These are phyloP conservation scores for Colletotrichum tamarilloi DNA, from an alignment of 2,329 filamentous ascomycete genomes.

Conservation along the genomic window DNA sequence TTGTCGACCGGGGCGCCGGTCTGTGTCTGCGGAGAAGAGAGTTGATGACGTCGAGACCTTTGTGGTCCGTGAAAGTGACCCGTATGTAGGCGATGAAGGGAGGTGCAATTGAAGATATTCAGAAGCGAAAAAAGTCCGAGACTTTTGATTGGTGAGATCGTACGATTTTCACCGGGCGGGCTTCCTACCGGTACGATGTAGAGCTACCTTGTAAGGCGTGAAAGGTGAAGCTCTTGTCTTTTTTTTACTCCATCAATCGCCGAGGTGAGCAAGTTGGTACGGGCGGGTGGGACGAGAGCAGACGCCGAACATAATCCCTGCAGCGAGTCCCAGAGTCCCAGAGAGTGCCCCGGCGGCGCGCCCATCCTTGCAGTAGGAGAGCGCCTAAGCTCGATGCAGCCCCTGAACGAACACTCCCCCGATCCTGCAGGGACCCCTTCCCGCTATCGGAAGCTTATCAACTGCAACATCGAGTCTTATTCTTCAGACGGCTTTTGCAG, in stretches of 20 bases:
- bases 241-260: constrained; percentile 26
- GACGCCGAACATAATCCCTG: constrained; percentile 29
- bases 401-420: constrained; percentile 16
- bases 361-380: neutral
- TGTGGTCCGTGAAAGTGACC: neutral
- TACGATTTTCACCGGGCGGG: constrained; percentile 16
- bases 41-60: constrained; percentile 25
- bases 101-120: neutral
- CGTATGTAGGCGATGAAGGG: neutral
- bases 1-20: constrained; percentile 2
- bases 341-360: neutral
- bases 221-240: constrained; percentile 1
- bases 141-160: constrained; percentile 27
- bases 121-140: neutral
- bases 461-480: constrained; percentile 13
- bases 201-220: neutral
- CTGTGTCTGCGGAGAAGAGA: constrained; percentile 5
- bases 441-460: constrained; percentile 33
- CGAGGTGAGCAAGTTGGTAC: constrained; percentile 19
- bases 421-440: constrained; percentile 15
- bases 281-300: constrained; percentile 22
- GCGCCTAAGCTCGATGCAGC: neutral
- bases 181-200: neutral
- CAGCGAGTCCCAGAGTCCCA: neutral
- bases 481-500: neutral